These are phyloP conservation scores for Arthrobotrys sinensis DNA, from an alignment of 2,329 filamentous ascomycete genomes.

Conservation along the genomic window DNA sequence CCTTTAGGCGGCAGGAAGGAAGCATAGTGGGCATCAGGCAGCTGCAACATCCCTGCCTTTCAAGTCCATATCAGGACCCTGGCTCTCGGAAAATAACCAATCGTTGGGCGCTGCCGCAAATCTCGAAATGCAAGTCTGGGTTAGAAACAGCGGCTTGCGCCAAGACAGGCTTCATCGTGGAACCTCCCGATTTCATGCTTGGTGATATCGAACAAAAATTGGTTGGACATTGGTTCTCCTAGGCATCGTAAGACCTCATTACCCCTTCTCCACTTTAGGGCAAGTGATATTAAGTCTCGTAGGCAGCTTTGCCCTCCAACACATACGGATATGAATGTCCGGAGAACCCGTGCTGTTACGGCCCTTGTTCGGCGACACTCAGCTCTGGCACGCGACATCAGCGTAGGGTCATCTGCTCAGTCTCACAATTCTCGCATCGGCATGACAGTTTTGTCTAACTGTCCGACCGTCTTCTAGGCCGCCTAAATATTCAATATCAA, in stretches of 20 bases:
- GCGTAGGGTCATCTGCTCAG: not conserved
- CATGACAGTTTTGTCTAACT: slow-evolving; percentile 13
- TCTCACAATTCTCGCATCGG: slow-evolving; percentile 24
- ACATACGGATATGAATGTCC: not conserved
- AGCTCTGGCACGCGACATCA: slow-evolving; percentile 33
- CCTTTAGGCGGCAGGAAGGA: slow-evolving; percentile 60
- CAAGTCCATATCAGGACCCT: slow-evolving; percentile 44
- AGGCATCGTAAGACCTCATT: slow-evolving; percentile 19
- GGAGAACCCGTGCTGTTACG: not conserved
- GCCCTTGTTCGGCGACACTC: slow-evolving; percentile 39
- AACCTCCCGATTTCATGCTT: slow-evolving; percentile 55
- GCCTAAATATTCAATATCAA: not conserved
- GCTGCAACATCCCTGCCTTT: slow-evolving; percentile 52
- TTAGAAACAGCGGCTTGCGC: slow-evolving; percentile 46
- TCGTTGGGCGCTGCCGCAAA: slow-evolving; percentile 9
- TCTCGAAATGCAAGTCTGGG: slow-evolving; percentile 41
- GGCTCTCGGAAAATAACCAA: slow-evolving; percentile 58
- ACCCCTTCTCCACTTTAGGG: slow-evolving; percentile 24
- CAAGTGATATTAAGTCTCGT: slow-evolving; percentile 4
- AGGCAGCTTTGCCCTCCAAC: not conserved
- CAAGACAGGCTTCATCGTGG: slow-evolving; percentile 48
- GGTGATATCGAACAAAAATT: slow-evolving; percentile 22
- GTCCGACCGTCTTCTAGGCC: slow-evolving; percentile 7
- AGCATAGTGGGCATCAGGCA: slow-evolving; percentile 52
- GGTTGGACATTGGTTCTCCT: slow-evolving; percentile 1